Evolutionary conservation across 23 red algal species (phyloP), one percentile per base, ranked within the genome.

Genomic region (Gracilaria domingensis): DNA sequence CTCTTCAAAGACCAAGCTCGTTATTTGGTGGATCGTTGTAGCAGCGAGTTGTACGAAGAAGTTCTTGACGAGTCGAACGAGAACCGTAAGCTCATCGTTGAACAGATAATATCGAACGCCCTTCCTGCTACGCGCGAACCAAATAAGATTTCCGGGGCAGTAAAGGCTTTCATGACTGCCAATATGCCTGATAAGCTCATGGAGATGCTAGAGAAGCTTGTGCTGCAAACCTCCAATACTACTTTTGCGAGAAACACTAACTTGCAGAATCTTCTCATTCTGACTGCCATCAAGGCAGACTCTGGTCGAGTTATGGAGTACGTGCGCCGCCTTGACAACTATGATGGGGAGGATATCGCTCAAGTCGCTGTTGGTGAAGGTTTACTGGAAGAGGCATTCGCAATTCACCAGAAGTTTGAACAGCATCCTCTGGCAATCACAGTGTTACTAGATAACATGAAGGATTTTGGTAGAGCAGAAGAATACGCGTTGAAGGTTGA

Each of bases 81-180:
- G 88, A 84, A 99, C 65, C 84, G 93, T 20, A 65, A 88, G 45
- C 74, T 85, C 0, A 88, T 99, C 17, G 86, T 99, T 4, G 94
- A 95, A 53, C 97, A 99, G 73, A 93, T 95, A 12, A 95, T 96
- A 29, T 89, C 86, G 17, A 86, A 81, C 17, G 97, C 97, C 24
- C 80, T 99, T 26, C 90, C 92, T 29, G 94, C 96, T 25, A 93
- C 86, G 39, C 48, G 81, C 25, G 93, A 94, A 17, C 85, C 97
- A 6, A 93, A 96, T 45, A 95, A 96, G 73, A 92, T 96, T 33
- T 92, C 88, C 0, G 94, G 85, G 21, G 88, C 97, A 28, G 95
- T 99, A 7, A 96, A 96, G 40, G 97, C 97, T n/a, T 96, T 99
- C 73, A 96, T 99, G 94, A 87, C 86, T 11, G 97, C 97, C 1